Conservation (phyloP, 768 basidiomycete genomes). For the Lanmaoa rubissima region DNA sequence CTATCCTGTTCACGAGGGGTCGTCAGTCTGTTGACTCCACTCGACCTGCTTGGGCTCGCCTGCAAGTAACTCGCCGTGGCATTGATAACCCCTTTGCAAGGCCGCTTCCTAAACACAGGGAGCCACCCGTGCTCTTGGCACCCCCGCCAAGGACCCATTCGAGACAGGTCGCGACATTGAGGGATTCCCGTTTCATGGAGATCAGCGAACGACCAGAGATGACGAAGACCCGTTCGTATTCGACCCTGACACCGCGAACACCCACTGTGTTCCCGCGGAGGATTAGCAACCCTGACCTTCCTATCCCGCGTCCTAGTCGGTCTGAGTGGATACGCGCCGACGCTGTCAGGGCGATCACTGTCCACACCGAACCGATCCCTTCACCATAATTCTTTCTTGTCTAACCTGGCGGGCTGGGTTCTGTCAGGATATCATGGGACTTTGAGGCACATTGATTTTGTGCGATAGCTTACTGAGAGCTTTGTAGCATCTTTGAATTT, state of each 20-base stretch:
- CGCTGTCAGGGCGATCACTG: slow-evolving; percentile 25
- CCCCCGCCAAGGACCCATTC: slow-evolving; percentile 34
- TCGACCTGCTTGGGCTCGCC: slow-evolving; percentile 52
- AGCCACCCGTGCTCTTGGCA: slow-evolving; percentile 23
- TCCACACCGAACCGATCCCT: slow-evolving; percentile 18
- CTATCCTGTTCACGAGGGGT: slow-evolving; percentile 17
- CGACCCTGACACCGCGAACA: slow-evolving; percentile 14
- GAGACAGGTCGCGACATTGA: slow-evolving; percentile 14
- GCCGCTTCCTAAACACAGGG: slow-evolving; percentile 22
- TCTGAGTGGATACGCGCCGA: slow-evolving; percentile 57
- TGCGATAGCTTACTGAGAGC: not conserved
- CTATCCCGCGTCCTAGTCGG: slow-evolving; percentile 50
- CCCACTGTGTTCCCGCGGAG: slow-evolving; percentile 39
- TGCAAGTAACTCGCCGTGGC: slow-evolving; percentile 46
- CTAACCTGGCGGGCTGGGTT: slow-evolving; percentile 4
- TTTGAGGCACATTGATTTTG: not conserved
- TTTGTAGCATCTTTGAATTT: slow-evolving; percentile 1
- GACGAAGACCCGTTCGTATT: slow-evolving; percentile 19
- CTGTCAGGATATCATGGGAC: not conserved
- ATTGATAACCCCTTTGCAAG: slow-evolving; percentile 52
- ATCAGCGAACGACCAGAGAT: slow-evolving; percentile 30
- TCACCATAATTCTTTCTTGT: slow-evolving; percentile 13
- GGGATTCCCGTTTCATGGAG: slow-evolving; percentile 36
- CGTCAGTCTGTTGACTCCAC: slow-evolving; percentile 22
- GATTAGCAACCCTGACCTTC: slow-evolving; percentile 49